Evolutionary conservation across 805 yeast species (phyloP), one percentile per base, ranked within the genome.

Genomic region (Babjeviella inositovora): DNA sequence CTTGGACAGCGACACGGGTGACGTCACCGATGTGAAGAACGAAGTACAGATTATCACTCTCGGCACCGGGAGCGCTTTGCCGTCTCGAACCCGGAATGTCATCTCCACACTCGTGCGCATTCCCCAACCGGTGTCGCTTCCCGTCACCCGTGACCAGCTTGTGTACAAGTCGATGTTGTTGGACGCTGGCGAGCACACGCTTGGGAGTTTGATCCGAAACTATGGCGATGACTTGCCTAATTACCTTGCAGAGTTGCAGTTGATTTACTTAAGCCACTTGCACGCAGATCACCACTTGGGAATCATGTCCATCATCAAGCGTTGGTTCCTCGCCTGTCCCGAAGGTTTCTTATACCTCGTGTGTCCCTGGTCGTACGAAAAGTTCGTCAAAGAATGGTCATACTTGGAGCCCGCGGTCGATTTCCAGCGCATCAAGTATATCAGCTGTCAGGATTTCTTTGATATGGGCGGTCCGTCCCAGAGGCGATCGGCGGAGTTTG

Each of bases 211-310:
- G 30, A 42, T 51, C 15, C 62, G 97, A 33, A 53, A 67, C 27
- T 69, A 69, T 30, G 71, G 72, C 0, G 51, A 55, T 7, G 51
- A 50, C 2, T 31, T 54, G 2, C 35, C 38, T 2, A 38, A 40
- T 12, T 45, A 76, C 3, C 56, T 85, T 31, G 32, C 47, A 19
- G 92, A 85, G 35, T 47, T 85, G 27, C 51, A 62, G 15, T 28
- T 80, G 25, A 52, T 87, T 11, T 79, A 67, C 37, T 51, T 90
- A 25, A 76, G 93, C 34, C 99, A 90, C 53, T 54, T 87, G 35
- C 99, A 90, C 47, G 98, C 97, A 0, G 99, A 90, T 43, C 99
- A 90, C 43, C 96, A 87, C 45, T 50, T 90, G 19, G 99, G 99
- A 1, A 56, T 79, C 5, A 50, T 76, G 6, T 62, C 81, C 5